A percentile compares a stretch with the other conserved stretches of the same genome.
Evolutionary conservation across 495 filamentous ascomycete genomes (phyloP).

Genomic region (Penicillium chermesinum): DNA sequence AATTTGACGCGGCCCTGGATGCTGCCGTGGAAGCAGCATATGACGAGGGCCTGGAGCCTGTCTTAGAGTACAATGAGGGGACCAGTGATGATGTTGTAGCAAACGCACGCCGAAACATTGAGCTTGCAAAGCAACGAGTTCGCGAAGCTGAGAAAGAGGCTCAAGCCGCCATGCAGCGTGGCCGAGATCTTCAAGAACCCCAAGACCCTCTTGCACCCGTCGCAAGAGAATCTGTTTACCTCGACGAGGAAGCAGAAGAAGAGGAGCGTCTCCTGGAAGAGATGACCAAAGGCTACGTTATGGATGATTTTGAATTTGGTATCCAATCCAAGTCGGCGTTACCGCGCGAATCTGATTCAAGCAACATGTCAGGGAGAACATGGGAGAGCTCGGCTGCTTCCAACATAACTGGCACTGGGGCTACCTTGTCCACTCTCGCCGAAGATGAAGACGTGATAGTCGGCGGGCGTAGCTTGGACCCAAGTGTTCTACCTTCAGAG

Average conservation of each 20-base stretch:
- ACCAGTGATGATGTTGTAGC: constrained; percentile 44
- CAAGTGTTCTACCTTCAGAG: constrained; percentile 25
- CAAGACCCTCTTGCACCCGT: constrained; percentile 16
- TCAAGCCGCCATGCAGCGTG: constrained; percentile 51
- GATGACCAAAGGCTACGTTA: constrained; percentile 80
- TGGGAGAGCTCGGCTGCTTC: constrained; percentile 85
- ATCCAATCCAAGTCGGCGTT: constrained; percentile 67
- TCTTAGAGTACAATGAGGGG: constrained; percentile 36
- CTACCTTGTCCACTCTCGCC: constrained; percentile 68
- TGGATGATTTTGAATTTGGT: constrained; percentile 84
- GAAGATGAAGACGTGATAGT: constrained; percentile 51
- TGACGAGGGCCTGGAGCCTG: constrained; percentile 84
- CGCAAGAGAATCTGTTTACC: constrained; percentile 41
- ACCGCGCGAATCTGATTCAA: constrained; percentile 85
- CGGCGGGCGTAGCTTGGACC: constrained; percentile 23
- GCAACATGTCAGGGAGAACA: constrained; percentile 73
- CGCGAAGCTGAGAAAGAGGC: constrained; percentile 75
- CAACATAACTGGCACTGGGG: constrained; percentile 68
- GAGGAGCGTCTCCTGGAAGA: constrained; percentile 90
- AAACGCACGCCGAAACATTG: constrained; percentile 63
- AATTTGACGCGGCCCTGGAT: constrained; percentile 92
- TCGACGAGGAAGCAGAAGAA: constrained; percentile 78
- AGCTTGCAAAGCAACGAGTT: constrained; percentile 72
- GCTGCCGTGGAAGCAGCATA: constrained; percentile 96
- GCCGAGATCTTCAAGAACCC: constrained; percentile 33